These are phyloP conservation scores for Pharnaceum exiguum DNA, from an alignment of 148 eudicot genomes.

Conservation along the genomic window DNA sequence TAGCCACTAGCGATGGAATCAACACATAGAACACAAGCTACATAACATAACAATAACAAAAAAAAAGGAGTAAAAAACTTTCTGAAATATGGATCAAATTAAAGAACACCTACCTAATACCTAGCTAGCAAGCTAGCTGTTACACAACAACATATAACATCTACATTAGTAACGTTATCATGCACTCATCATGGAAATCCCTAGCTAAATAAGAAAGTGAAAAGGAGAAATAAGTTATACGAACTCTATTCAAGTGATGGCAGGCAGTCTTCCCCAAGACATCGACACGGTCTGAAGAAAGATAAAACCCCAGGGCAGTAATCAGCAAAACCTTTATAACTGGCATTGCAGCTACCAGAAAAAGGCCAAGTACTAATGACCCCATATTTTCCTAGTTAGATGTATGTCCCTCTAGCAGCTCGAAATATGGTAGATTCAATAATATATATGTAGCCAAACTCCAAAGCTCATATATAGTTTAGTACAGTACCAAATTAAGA, in stretches of 20 bases:
- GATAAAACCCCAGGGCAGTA: conserved; percentile 37
- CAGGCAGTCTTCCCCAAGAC: conserved; percentile 28
- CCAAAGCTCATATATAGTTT: no score
- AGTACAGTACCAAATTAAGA: no score
- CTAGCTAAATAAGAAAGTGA: neutral
- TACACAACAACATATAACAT: neutral
- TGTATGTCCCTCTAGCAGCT: neutral
- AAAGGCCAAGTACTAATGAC: conserved; percentile 28
- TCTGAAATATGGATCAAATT: neutral
- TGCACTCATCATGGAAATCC: neutral
- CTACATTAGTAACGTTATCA: neutral
- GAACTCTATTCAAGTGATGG: conserved; percentile 24
- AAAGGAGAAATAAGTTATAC: neutral
- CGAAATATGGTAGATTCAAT: no score
- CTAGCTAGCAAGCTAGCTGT: no score
- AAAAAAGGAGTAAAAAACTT: neutral
- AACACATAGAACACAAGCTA: conserved; percentile 39
- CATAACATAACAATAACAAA: neutral
- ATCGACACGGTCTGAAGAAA: conserved; percentile 28
- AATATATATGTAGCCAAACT: no score
- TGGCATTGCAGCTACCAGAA: conserved; percentile 35
- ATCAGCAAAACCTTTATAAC: conserved; percentile 40
- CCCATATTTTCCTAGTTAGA: conserved; percentile 12
- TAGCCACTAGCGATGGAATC: conserved; percentile 39
- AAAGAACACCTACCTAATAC: conserved; percentile 15